These are phyloP conservation scores for Candida tetrigidarum DNA, from an alignment of 1,139 yeast species.

Conservation along the genomic window DNA sequence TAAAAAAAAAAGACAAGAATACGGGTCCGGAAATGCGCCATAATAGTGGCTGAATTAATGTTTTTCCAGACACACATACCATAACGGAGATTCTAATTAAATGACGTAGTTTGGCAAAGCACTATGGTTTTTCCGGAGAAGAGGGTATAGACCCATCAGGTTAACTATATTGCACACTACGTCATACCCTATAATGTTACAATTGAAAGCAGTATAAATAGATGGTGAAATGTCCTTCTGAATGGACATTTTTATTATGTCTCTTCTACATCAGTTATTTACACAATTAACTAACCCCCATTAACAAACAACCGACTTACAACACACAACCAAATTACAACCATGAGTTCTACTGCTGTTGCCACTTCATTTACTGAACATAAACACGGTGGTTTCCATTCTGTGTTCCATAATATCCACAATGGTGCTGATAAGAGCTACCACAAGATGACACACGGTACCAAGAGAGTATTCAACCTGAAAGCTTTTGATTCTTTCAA, in stretches of 20 bases:
- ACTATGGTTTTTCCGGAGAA: not conserved
- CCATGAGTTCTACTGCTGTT: not conserved
- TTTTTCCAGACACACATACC: too few relatives aligned
- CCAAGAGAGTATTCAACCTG: not conserved
- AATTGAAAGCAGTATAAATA: not conserved
- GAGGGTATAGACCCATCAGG: not conserved
- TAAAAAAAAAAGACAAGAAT: too few relatives aligned
- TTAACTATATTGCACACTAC: not conserved
- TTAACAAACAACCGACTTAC: not conserved
- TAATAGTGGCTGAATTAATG: too few relatives aligned
- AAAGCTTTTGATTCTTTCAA: not conserved
- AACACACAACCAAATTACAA: not conserved
- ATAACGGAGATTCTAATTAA: too few relatives aligned
- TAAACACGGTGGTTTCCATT: not conserved
- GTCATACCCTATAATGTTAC: not conserved
- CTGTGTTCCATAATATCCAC: not conserved
- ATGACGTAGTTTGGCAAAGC: slow-evolving; percentile 1
- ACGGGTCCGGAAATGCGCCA: too few relatives aligned
- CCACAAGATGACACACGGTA: not conserved
- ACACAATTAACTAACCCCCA: not conserved
- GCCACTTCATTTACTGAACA: not conserved
- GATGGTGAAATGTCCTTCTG: not conserved
- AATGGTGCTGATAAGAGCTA: not conserved
- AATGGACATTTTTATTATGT: not conserved
- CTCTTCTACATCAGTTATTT: slow-evolving; percentile 2